Evolutionary conservation across 345 rosid species (phyloP).

Genomic region (Populus pruinosa): DNA sequence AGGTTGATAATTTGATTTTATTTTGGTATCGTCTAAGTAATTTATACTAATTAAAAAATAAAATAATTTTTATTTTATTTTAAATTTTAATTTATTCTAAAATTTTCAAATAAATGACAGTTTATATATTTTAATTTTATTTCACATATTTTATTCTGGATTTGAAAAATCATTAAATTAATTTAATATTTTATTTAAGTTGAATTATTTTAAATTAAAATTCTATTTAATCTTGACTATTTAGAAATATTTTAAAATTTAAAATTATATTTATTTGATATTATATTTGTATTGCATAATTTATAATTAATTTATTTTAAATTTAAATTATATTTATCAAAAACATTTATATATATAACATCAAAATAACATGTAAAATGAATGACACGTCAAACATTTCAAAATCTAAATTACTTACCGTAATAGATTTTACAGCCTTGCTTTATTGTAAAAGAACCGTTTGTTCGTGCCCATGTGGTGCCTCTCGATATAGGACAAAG

Average conservation of each 20-base stretch:
- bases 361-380: rapidly evolving
- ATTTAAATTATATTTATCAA: too few species aligned
- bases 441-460: background rate
- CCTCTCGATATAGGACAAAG: background rate
- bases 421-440: rapidly evolving
- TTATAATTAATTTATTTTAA: too few species aligned
- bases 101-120: rapidly evolving
- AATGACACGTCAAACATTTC: too few species aligned
- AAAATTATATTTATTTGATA: too few species aligned
- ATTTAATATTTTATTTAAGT: too few species aligned
- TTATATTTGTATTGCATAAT: too few species aligned
- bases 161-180: rapidly evolving
- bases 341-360: too few species aligned
- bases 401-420: rapidly evolving
- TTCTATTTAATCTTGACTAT: too few species aligned
- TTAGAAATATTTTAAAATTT: too few species aligned
- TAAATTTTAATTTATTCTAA: rapidly evolving
- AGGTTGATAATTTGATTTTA: rapidly evolving
- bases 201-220: too few species aligned
- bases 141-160: rapidly evolving
- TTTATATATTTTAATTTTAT: rapidly evolving
- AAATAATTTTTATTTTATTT: too few species aligned
- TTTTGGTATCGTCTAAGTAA: rapidly evolving
- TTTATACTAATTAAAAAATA: too few species aligned
- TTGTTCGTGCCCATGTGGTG: background rate